These are phyloP conservation scores for Trametes pubescens DNA, from an alignment of 1,284 basidiomycete genomes.

Conservation along the genomic window DNA sequence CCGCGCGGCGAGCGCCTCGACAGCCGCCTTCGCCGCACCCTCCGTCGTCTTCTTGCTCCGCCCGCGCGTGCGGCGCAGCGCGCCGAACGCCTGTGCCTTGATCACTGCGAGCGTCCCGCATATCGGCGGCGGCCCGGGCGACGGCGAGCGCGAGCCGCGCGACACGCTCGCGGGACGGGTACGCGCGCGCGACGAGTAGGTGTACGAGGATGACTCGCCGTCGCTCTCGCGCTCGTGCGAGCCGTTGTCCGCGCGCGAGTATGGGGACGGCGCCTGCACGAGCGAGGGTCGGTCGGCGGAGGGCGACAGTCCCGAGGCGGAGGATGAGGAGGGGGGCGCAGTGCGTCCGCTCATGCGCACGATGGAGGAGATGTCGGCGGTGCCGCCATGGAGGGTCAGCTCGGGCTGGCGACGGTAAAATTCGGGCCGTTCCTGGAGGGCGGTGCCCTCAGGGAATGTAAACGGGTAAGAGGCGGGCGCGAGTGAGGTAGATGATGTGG, in stretches of 20 bases:
- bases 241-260: slow-evolving; percentile 59
- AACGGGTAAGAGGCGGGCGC: slow-evolving; percentile 72
- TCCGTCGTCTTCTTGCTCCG: slow-evolving; percentile 76
- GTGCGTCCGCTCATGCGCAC: slow-evolving; percentile 55
- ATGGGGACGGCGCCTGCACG: slow-evolving; percentile 57
- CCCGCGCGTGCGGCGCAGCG: slow-evolving; percentile 76
- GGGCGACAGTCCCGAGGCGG: slow-evolving; percentile 54
- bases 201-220: slow-evolving; percentile 56
- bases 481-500: slow-evolving; percentile 65
- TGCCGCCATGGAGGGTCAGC: slow-evolving; percentile 73
- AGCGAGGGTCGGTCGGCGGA: slow-evolving; percentile 54
- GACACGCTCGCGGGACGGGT: slow-evolving; percentile 43
- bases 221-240: slow-evolving; percentile 62
- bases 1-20: slow-evolving; percentile 78
- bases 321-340: slow-evolving; percentile 38
- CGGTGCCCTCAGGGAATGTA: slow-evolving; percentile 58
- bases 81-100: slow-evolving; percentile 87
- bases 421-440: slow-evolving; percentile 64
- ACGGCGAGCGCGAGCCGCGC: slow-evolving; percentile 72
- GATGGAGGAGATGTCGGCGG: slow-evolving; percentile 70
- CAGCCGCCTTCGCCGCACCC: slow-evolving; percentile 75
- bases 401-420: slow-evolving; percentile 71
- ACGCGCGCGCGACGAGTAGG: slow-evolving; percentile 41
- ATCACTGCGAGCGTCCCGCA: slow-evolving; percentile 86
- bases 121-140: slow-evolving; percentile 67